Evolutionary conservation across 768 basidiomycete genomes (phyloP).

Genomic region (Krasilnikovozyma curviuscula): DNA sequence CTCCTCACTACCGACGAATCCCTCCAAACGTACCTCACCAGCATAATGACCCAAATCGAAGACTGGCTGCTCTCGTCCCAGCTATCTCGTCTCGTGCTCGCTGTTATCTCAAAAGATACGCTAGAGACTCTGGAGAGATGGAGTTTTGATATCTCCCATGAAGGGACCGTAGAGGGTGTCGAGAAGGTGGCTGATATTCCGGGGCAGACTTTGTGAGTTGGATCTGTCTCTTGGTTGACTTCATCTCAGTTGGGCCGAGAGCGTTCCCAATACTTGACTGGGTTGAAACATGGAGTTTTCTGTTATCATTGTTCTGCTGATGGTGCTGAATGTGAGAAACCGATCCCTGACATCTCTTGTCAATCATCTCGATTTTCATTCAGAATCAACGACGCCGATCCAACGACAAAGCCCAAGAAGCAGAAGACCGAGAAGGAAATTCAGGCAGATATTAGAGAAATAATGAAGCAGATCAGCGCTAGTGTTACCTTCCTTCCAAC

Average conservation of each 20-base stretch:
- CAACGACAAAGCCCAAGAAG: conserved; percentile 18
- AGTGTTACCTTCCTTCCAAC: conserved; percentile 92
- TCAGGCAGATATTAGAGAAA: conserved; percentile 90
- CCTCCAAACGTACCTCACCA: conserved; percentile 82
- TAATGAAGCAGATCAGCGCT: conserved; percentile 93
- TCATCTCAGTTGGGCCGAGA: no score
- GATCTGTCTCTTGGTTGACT: no score
- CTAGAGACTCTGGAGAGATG: conserved; percentile 82
- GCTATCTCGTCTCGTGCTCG: conserved; percentile 83
- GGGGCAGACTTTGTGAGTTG: no score
- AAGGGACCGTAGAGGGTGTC: conserved; percentile 40
- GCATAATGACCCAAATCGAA: conserved; percentile 86
- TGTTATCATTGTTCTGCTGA: no score
- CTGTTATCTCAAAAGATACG: conserved; percentile 88
- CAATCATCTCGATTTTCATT: no score
- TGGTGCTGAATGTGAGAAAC: no score
- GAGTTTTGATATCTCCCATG: conserved; percentile 88
- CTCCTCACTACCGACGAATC: conserved; percentile 84
- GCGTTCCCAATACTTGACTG: no score
- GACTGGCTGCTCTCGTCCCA: conserved; percentile 87
- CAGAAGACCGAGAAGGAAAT: conserved; percentile 46
- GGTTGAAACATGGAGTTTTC: no score
- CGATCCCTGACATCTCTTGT: no score
- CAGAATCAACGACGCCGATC: not conserved
- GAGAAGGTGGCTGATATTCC: no score